Base-by-base conservation (phyloP, 176 grass and related monocot genomes). In the Ensete glaucum region DNA sequence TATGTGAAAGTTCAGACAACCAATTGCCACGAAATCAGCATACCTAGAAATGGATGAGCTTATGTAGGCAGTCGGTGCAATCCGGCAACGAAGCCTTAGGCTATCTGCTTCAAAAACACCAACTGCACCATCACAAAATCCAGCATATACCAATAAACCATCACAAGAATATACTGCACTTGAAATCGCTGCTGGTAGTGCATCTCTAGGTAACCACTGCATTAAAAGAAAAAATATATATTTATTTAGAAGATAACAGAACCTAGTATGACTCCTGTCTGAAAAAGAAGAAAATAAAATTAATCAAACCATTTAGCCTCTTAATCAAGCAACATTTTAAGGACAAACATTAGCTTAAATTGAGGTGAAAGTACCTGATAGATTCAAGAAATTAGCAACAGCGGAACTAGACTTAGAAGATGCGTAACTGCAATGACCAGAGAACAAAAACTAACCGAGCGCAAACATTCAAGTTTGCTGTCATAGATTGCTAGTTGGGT, bases 161-260 rank as follows among this genome's bases (percentile, higher is more conserved):
- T 99, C 96, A 24, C 96, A 99, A 0, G 96, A 99, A 81, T 99
- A 99, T 86, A 99, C 89, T 62, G 96, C 96, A 84, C 86, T 91
- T 1, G 96, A 95, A 76, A 99, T 82, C 51, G 96, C 91, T 78
- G 91, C 91, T 60, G 84, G 87, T 19, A 99, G 90, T 68, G 83
- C 79, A 56, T 95, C 96, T 81, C 85, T 85, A 72, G 91, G 91
- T 17, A 53, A 91, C 91, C 96, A 99, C 96, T 99, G 84, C 73
- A 82, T 77, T 70, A 62, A 14, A 78, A 43, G 34, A 1, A 34
- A 48, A 15, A 50, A 48, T 11, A 50, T 72, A 82, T 81, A 60
- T n/a, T 60, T n/a, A 60, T 60, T 19, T n/a, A 60, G n/a, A 9
- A 19, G n/a, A 60, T 43, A 43, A 43, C 34, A 43, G 4, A 43